Conservation (phyloP, 768 basidiomycete genomes). For the Sporobolomyces pararoseus region DNA sequence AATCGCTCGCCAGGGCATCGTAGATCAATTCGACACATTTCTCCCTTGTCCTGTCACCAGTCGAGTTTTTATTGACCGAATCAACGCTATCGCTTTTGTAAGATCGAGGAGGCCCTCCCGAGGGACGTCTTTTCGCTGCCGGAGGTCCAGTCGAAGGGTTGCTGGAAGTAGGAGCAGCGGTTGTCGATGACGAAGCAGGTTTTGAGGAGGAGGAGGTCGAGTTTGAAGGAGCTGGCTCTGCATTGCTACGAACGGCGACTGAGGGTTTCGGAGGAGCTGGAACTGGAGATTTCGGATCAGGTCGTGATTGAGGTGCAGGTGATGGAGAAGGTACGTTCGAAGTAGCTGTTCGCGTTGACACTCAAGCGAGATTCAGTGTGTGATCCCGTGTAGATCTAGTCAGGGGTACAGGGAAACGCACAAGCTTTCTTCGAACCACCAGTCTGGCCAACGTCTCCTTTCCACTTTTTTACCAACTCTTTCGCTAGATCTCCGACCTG, state of each 20-base stretch:
- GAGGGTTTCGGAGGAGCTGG: slow-evolving; percentile 3
- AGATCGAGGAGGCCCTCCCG: slow-evolving; percentile 30
- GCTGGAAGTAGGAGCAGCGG: slow-evolving; percentile 45
- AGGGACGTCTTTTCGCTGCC: slow-evolving; percentile 16
- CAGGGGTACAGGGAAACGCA: background rate
- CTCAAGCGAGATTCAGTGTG: too few relatives aligned
- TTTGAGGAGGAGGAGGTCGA: background rate
- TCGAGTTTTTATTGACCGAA: background rate
- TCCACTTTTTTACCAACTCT: slow-evolving; percentile 86
- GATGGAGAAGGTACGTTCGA: slow-evolving; percentile 35
- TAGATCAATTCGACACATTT: slow-evolving; percentile 86
- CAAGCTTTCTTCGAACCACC: slow-evolving; percentile 19
- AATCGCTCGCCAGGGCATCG: slow-evolving; percentile 81
- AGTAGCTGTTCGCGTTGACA: too few relatives aligned
- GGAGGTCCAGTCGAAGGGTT: too few relatives aligned
- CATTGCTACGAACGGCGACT: background rate
- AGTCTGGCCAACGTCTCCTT: slow-evolving; percentile 71
- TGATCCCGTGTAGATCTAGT: background rate
- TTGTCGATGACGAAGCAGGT: slow-evolving; percentile 50
- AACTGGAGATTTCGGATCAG: slow-evolving; percentile 2
- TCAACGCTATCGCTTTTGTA: slow-evolving; percentile 29
- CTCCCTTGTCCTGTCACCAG: slow-evolving; percentile 55
- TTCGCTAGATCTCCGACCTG: slow-evolving; percentile 78
- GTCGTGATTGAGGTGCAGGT: slow-evolving; percentile 36
- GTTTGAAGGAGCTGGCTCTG: background rate